Base-by-base conservation (phyloP, 2,329 filamentous ascomycete genomes). In the Iodosphaeria phyllophila region DNA sequence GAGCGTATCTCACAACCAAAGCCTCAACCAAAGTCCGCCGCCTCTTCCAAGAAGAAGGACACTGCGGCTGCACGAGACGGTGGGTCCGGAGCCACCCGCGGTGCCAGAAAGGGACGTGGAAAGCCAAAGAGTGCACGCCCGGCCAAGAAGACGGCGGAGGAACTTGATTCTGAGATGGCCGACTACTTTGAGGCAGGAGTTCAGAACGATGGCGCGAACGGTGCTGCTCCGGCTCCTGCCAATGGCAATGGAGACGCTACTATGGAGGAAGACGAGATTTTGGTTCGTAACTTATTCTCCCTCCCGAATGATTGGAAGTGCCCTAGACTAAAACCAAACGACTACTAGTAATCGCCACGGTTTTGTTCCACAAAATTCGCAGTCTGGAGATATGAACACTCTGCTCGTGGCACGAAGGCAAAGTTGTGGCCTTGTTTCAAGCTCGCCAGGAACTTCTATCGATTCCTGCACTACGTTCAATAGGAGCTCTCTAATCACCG, bases 91-190 rank as follows among this genome's bases (percentile, higher is more conserved):
- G n/a, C n/a, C n/a, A n/a, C n/a, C n/a, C n/a, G n/a, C n/a, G 54
- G 30, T 9, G 16, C 17, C 12, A 58, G 62, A 29, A 58, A 58
- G 33, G 50, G 46, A 20, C 71, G 72, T 37, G n/a, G n/a, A n/a
- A n/a, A n/a, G n/a, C n/a, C n/a, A n/a, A n/a, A n/a, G n/a, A 74
- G 58, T 42, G 58, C 63, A 35, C 68, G 75, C 40, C 62, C 75
- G 37, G 55, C 72, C 42, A 60, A 91, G 58, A 95, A 95, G 77
- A 92, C 83, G 0, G 72, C 76, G 2, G 86, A 92, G 47, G 84
- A 98, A 56, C 71, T 98, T 14, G 89, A 98, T 48, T 83, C 80
- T 4, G 89, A 98, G 51, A 98, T 98, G 89, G 74, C 71, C 12
- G 89, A 95, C 51, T 98, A 98, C 58, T 95, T 91, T 47, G 70